Base-by-base conservation (phyloP, 352 stramenopile species). In the Pythium chondricola region DNA sequence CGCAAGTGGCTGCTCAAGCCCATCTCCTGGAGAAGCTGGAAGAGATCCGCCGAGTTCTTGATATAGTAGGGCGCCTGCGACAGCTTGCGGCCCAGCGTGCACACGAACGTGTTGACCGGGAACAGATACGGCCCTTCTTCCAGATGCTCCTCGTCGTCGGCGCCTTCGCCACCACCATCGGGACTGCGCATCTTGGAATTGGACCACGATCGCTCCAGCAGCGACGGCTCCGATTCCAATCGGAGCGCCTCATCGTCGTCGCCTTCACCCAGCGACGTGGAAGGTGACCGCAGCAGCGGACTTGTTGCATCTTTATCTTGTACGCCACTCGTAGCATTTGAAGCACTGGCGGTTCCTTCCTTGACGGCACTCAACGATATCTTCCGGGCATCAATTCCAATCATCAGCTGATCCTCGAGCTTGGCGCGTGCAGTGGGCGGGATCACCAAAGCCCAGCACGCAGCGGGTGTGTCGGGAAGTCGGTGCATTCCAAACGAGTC, bases 41-140 rank as follows among this genome's bases (percentile, higher is more conserved):
- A 89, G 48, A 91, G 61, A 71, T 91, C 80, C 2, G 76, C 80
- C 14, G 80, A 88, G 52, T 91, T 91, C 65, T 91, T 91, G 61
- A 93, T 88, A 56, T 71, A 93, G 56, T 93, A 93, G 6, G 82
- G 80, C 32, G 82, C 82, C 49, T 93, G 82, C 13, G 75, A 89
- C 14, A 89, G 62, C 47, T 93, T 93, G 31, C 80, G 69, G 5
- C 82, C 78, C 27, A 93, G 59, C 3, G 80, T 93, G 61, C 82
- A 93, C 32, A 90, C 80, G 44, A 93, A 93, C 3, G 82, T 90
- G 33, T 90, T 88, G 6, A 93, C 78, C 2, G 82, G 82, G 51
- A 89, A 89, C 25, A 69, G 63, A 58, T 88, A 88, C 9, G 65
- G 63, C 6, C 55, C 66, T 3, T 85, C 74, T 16, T 77, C 71